A percentile compares a stretch with the other conserved stretches of the same genome.
Evolutionary conservation across 129 eudicot species (phyloP).

Genomic region (Flaveria brownii): DNA sequence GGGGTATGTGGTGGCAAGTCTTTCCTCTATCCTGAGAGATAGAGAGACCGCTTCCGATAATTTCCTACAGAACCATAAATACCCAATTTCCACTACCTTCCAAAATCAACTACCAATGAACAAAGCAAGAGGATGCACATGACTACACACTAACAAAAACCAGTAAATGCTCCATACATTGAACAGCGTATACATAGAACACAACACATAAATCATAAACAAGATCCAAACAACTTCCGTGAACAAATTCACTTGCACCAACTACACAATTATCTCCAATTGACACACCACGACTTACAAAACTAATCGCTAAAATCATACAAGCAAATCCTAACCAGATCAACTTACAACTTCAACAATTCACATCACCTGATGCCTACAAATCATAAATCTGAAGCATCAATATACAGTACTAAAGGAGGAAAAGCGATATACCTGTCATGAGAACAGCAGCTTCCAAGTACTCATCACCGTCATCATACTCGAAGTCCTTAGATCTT

Average conservation of each 20-base stretch:
- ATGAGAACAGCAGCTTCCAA: conserved; percentile 61
- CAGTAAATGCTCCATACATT: not conserved
- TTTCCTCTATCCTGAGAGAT: no score
- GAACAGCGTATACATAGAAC: not conserved
- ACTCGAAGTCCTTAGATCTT: conserved; percentile 30
- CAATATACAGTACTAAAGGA: not conserved
- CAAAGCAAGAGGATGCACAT: not conserved
- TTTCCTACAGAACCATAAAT: not conserved
- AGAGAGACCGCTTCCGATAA: no score
- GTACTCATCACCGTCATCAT: conserved; percentile 45
- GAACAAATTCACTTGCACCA: conserved; percentile 11
- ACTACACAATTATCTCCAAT: not conserved
- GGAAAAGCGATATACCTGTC: conserved; percentile 42
- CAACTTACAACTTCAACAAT: conserved; percentile 13
- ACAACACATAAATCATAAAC: not conserved
- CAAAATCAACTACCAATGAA: not conserved
- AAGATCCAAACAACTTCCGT: not conserved
- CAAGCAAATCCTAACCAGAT: conserved; percentile 1
- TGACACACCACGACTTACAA: conserved; percentile 17
- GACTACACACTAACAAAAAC: not conserved
- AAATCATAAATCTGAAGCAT: conserved; percentile 9
- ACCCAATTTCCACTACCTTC: not conserved
- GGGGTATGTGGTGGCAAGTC: no score
- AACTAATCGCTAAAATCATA: conserved; percentile 12
- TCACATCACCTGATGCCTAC: not conserved